Base-by-base conservation (phyloP, 1,139 yeast genomes). In the Taphrina deformans region DNA sequence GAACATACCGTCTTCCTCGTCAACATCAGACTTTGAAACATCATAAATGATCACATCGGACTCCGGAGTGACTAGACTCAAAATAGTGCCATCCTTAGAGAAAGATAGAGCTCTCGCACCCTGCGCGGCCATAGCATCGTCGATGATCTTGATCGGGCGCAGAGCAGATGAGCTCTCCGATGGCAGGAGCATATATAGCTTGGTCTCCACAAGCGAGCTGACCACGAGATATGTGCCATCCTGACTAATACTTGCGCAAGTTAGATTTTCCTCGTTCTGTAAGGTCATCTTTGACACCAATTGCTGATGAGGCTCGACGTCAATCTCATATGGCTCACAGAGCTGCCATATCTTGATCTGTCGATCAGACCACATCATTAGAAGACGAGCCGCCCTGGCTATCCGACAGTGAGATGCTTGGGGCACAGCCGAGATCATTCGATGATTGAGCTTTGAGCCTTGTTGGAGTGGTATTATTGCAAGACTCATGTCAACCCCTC, bases 311-410 rank as follows among this genome's bases (percentile, higher is more conserved):
- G 66, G 66, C 48, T 52, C 64, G 35, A 27, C 27, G 23, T 52
- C 56, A 12, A 53, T 24, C 48, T 65, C 63, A 41, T 68, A 69
- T 16, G 69, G 38, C 33, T 72, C 76, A n/a, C 73, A 73, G 40
- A 90, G 73, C 69, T 77, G 80, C 99, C 99, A 93, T 23, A 93
- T 80, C 74, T 90, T 91, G 53, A 92, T 83, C 1, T 82, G 80
- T 73, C 89, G 93, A 70, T 88, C 96, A 72, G 86, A 87, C 95
- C 96, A 92, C 82, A 87, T 81, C 23, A 85, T 81, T 33, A 92
- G 76, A 55, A 85, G 75, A 66, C 85, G 81, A 55, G 82, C 79
- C 6, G 75, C 73, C 26, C 80, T 75, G 67, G 84, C 82, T 21
- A 85, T 75, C 1, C 81, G 71, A 5, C 87, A 81, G 70, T 85